Conservation (phyloP, 345 rosid species). For the Euphorbia peplus region DNA sequence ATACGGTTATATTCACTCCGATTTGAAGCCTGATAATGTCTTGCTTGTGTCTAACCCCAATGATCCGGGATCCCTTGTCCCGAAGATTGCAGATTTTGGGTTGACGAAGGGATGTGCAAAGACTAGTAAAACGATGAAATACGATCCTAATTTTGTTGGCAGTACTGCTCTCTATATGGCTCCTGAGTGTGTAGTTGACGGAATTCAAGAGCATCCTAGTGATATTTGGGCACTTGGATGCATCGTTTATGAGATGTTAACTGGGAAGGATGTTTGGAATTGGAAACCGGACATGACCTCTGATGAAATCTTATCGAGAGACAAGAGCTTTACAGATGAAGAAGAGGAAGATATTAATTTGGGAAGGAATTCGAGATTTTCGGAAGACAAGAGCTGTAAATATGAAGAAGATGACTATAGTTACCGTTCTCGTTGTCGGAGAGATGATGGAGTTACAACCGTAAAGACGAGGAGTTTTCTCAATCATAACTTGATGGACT, state of each 20-base stretch:
- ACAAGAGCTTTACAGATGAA: too few species aligned
- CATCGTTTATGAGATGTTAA: conserved; percentile 25
- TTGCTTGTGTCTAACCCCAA: conserved; percentile 44
- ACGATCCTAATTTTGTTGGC: conserved; percentile 29
- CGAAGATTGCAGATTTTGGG: conserved; percentile 74
- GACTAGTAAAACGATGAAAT: conserved; percentile 10
- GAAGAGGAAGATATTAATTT: too few species aligned
- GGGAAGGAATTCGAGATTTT: too few species aligned
- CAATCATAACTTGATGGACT: too few species aligned
- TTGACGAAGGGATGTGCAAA: conserved; percentile 43
- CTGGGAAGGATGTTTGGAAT: too few species aligned
- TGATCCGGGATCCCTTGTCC: conserved; percentile 18
- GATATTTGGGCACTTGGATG: conserved; percentile 93
- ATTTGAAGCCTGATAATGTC: conserved; percentile 55
- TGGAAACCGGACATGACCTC: too few species aligned
- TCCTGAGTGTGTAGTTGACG: conserved; percentile 58
- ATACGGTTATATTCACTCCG: conserved; percentile 67
- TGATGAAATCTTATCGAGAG: too few species aligned
- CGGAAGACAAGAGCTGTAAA: too few species aligned
- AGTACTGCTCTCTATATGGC: conserved; percentile 80
- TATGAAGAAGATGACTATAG: too few species aligned
- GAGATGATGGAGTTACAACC: too few species aligned
- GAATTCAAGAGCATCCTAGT: conserved; percentile 54
- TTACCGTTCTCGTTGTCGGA: too few species aligned
- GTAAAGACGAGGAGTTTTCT: too few species aligned